These are phyloP conservation scores for Saturnispora serradocipensis DNA, from an alignment of 805 yeast genomes.

Conservation along the genomic window DNA sequence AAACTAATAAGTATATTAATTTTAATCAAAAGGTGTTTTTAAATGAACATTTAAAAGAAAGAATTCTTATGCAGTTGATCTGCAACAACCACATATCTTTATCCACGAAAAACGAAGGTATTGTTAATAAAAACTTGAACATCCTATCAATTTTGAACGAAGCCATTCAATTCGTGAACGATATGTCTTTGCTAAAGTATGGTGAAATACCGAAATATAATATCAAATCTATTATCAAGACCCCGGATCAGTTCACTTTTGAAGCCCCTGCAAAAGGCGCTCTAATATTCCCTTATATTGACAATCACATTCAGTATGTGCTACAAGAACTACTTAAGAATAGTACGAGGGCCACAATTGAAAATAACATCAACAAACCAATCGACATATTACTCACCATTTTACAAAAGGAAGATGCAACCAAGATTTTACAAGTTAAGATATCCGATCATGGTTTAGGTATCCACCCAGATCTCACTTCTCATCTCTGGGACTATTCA, in stretches of 20 bases:
- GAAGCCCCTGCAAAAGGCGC: conserved; percentile 7
- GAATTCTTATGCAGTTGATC: conserved; percentile 78
- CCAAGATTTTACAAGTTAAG: conserved; percentile 49
- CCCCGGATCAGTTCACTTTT: conserved; percentile 26
- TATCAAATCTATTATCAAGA: conserved; percentile 35
- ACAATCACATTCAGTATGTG: conserved; percentile 81
- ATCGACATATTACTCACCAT: conserved; percentile 38
- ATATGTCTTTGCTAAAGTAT: conserved; percentile 73
- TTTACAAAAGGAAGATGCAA: conserved; percentile 21
- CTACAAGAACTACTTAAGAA: conserved; percentile 82
- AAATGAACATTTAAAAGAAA: conserved; percentile 68
- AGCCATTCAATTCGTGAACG: conserved; percentile 70
- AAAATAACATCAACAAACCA: conserved; percentile 42
- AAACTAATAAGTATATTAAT: conserved; percentile 23
- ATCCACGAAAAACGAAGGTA: conserved; percentile 42
- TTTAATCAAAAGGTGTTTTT: conserved; percentile 33
- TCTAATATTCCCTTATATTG: conserved; percentile 69
- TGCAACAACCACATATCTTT: conserved; percentile 78
- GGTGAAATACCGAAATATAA: conserved; percentile 59
- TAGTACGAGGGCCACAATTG: conserved; percentile 81
- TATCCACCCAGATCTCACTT: conserved; percentile 55
- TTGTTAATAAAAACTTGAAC: conserved; percentile 55
- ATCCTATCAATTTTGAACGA: conserved; percentile 55
- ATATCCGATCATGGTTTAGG: conserved; percentile 88
- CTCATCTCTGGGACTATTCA: conserved; percentile 74